A percentile compares a stretch with the other conserved stretches of the same genome.
Evolutionary conservation across 164 flowering plant genomes (phyloP).

Genomic region (Dillenia turbinata): DNA sequence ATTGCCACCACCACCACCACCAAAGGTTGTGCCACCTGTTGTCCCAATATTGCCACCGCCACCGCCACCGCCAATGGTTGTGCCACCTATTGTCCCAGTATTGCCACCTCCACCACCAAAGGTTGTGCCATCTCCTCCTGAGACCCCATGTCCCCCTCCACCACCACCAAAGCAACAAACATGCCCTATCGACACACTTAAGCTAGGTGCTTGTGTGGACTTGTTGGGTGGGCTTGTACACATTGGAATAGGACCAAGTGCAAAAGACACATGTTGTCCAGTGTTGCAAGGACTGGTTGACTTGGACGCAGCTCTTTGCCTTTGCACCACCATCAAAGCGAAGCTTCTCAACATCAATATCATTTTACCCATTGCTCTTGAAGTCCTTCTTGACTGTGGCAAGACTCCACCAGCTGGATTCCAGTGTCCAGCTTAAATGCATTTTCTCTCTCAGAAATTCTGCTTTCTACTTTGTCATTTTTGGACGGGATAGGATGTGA

Average conservation of each 20-base stretch:
- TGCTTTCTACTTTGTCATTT: no score
- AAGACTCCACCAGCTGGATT: constrained; percentile 56
- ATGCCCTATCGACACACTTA: constrained; percentile 65
- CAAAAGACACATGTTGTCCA: constrained; percentile 53
- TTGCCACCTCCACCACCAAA: constrained; percentile 3
- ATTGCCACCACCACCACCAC: constrained; percentile 21
- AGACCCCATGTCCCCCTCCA: constrained; percentile 25
- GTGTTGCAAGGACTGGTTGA: constrained; percentile 50
- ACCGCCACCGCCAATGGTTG: constrained; percentile 13
- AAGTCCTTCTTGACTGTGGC: constrained; percentile 60
- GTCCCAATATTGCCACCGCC: constrained; percentile 12
- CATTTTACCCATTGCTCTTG: constrained; percentile 53
- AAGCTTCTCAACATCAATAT: constrained; percentile 52
- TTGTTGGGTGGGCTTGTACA: constrained; percentile 55
- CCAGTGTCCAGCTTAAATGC: constrained; percentile 35
- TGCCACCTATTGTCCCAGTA: constrained; percentile 3
- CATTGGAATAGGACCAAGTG: constrained; percentile 44
- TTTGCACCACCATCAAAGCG: constrained; percentile 60
- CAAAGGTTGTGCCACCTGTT: constrained; percentile 5
- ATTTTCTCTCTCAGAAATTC: no score
- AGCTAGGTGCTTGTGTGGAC: constrained; percentile 67
- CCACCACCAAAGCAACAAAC: constrained; percentile 25
- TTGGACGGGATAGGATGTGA: no score
- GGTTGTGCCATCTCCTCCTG: constrained; percentile 11
- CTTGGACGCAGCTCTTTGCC: constrained; percentile 65